Evolutionary conservation across 768 basidiomycete species (phyloP), one percentile per base, ranked within the genome.

Genomic region (Agaricus subrufescens): DNA sequence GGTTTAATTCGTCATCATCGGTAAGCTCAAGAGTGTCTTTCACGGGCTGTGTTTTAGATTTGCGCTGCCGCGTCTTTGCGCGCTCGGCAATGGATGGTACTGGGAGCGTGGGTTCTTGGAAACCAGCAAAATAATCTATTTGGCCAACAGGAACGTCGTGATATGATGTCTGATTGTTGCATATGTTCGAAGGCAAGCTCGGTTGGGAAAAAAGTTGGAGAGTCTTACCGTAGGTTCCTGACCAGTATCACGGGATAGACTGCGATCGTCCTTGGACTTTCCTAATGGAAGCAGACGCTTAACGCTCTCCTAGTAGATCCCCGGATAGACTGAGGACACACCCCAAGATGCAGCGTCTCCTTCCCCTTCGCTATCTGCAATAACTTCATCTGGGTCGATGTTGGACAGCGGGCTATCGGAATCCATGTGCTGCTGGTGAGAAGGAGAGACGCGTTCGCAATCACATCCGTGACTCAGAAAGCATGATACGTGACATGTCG

Each of bases 51-150:
- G 14, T 27, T 40, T 38, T 54, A 14, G 50, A 19, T 11, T 53
- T 57, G 25, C 81, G 69, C 54, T 77, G 72, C 15, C 82, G 80
- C 66, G 73, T 81, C 62, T 84, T 84, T 48, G 82, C 78, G 15
- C 82, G 74, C 42, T 84, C 82, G n/a, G 82, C 82, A 26, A 83
- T 82, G 58, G 66, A 76, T 23, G 58, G 44, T 14, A 57, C 46
- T 9, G 52, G 60, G 25, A 54, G 37, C 23, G 63, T 46, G 27
- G 54, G 54, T 19, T 38, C 47, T 30, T 50, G 48, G 29, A 43
- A 56, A 10, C 55, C 55, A 56, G 55, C 55, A n/a, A 56, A 56
- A 34, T 56, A 56, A n/a, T 56, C 55, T 34, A 56, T 56, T 19
- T 56, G 48, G 12, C 12, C 42, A 38, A 8, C 25, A 9, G 43